These are phyloP conservation scores for Albophoma yamanashiensis DNA, from an alignment of 2,329 filamentous ascomycete species.

Conservation along the genomic window DNA sequence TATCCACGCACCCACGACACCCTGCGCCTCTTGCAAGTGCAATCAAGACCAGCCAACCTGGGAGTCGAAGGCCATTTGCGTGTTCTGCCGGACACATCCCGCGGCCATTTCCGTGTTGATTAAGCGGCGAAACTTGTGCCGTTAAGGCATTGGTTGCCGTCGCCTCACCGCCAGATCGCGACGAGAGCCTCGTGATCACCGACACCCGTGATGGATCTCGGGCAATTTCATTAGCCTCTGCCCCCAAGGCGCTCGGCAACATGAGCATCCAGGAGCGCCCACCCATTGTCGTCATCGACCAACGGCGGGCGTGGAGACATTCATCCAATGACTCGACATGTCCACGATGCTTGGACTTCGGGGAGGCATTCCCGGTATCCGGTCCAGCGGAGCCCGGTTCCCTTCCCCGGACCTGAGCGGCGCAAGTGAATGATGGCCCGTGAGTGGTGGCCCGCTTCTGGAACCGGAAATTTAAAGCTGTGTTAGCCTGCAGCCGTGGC, in stretches of 20 bases:
- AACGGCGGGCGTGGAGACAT: neutral
- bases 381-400: conserved; percentile 7
- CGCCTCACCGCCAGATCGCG: neutral
- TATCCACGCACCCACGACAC: conserved; percentile 1
- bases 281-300: neutral
- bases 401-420: conserved; percentile 7
- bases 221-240: neutral
- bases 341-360: neutral
- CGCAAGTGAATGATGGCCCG: neutral
- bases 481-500: conserved; percentile 3
- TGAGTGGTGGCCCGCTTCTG: conserved; percentile 2
- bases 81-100: neutral
- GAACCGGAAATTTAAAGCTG: conserved; percentile 6
- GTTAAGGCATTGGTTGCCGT: neutral
- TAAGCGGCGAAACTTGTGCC: neutral
- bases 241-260: neutral
- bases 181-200: neutral
- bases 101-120: neutral
- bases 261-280: neutral
- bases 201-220: neutral
- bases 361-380: conserved; percentile 4
- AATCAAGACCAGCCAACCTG: neutral
- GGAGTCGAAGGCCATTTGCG: neutral
- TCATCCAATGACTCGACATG: neutral
- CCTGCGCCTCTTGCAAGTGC: neutral